phyloP scores from a whole-genome alignment of 1,284 basidiomycete genomes.

The Trichosporon ovoides region DNA sequence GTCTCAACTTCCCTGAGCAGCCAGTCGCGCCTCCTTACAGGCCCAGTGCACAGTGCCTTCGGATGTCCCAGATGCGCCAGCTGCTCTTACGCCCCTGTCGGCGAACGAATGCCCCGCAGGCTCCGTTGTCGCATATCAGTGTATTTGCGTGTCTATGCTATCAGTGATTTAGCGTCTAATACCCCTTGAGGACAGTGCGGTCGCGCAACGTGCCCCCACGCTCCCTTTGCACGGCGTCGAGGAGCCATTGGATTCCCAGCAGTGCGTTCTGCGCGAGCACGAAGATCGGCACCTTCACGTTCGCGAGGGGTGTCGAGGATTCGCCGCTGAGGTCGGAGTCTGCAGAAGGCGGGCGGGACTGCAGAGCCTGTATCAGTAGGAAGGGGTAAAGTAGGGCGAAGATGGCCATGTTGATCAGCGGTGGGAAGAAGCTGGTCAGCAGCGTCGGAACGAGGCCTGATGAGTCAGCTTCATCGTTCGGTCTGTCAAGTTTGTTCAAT shows the following conservation, averaged over 20 bases:
- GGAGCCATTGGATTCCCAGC: conserved; percentile 33
- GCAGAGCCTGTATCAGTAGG: conserved; percentile 44
- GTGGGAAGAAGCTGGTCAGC: conserved; percentile 42
- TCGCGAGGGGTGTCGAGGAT: background rate
- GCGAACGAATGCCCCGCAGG: no score
- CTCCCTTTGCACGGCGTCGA: conserved; percentile 33
- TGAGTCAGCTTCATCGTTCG: background rate
- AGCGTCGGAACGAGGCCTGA: conserved; percentile 41
- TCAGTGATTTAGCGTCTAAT: background rate
- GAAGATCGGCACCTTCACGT: conserved; percentile 33
- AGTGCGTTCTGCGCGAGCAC: conserved; percentile 39
- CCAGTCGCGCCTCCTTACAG: no score
- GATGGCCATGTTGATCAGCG: conserved; percentile 46
- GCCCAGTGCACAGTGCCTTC: no score
- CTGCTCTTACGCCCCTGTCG: no score
- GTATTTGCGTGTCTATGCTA: no score
- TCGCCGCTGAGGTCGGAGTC: conserved; percentile 20
- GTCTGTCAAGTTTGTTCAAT: no score
- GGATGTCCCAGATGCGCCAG: no score
- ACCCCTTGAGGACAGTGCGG: background rate
- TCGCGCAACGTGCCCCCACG: conserved; percentile 8
- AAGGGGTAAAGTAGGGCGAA: conserved; percentile 49
- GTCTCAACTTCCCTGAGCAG: no score
- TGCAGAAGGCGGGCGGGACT: conserved; percentile 33
- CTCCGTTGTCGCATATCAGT: no score